These are phyloP conservation scores for Diddensiella santjacobensis DNA, from an alignment of 805 yeast species.

Conservation along the genomic window DNA sequence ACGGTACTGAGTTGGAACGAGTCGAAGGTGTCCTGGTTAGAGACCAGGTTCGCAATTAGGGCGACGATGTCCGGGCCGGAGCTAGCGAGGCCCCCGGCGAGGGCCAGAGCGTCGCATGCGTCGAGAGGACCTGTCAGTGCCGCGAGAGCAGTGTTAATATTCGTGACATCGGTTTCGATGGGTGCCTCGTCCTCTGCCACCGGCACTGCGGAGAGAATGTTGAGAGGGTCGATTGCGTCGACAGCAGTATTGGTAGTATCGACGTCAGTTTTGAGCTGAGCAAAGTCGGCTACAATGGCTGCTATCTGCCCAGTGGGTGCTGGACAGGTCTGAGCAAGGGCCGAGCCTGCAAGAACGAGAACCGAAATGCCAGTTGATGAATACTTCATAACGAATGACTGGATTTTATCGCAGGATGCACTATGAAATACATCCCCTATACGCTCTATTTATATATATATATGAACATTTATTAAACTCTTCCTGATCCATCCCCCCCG, in stretches of 20 bases:
- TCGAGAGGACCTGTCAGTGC: constrained; percentile 14
- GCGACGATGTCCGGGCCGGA: constrained; percentile 12
- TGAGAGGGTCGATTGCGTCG: constrained; percentile 14
- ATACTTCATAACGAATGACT: neutral
- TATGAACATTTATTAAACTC: too few relatives aligned
- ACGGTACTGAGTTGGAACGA: constrained; percentile 22
- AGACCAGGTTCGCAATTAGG: constrained; percentile 20
- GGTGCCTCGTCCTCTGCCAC: constrained; percentile 27
- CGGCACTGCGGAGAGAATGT: constrained; percentile 29
- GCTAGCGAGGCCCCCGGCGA: constrained; percentile 14
- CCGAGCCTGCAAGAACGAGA: neutral
- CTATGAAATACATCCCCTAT: too few relatives aligned
- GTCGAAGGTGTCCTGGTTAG: constrained; percentile 27
- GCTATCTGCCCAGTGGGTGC: neutral
- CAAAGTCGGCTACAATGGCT: neutral
- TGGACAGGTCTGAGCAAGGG: neutral
- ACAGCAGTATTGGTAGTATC: constrained; percentile 14
- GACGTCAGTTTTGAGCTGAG: constrained; percentile 7
- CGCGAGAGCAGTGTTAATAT: constrained; percentile 15
- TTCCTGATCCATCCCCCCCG: too few relatives aligned
- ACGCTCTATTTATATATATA: too few relatives aligned
- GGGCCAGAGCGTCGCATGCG: constrained; percentile 16
- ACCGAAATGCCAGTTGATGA: neutral
- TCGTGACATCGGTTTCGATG: constrained; percentile 16
- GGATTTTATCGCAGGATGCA: too few relatives aligned